These are phyloP conservation scores for Chimonanthus praecox DNA, from an alignment of 164 flowering plant species.

Conservation along the genomic window DNA sequence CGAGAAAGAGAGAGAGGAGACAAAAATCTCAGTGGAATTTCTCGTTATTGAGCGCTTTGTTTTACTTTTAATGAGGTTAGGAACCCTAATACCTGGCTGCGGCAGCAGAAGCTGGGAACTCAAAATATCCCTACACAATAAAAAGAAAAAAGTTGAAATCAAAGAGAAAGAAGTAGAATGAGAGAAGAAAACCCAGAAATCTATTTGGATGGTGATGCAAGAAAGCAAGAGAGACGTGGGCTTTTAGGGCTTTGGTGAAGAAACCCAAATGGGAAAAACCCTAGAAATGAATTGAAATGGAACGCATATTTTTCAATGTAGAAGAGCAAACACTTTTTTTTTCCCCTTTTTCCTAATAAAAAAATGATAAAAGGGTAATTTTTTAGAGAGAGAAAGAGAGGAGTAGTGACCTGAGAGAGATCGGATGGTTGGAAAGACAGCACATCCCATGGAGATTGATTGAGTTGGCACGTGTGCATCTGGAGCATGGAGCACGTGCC, in stretches of 20 bases:
- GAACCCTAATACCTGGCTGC: not conserved
- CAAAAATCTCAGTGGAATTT: no score
- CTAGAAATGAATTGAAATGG: conserved; percentile 6
- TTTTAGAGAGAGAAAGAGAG: not conserved
- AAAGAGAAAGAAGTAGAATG: conserved; percentile 10
- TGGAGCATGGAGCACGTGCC: conserved; percentile 7
- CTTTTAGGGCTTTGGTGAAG: not conserved
- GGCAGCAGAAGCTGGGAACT: not conserved
- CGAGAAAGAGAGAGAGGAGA: no score
- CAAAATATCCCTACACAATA: not conserved
- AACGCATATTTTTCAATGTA: no score
- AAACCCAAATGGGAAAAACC: conserved; percentile 10
- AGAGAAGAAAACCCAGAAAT: conserved; percentile 17
- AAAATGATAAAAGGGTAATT: not conserved
- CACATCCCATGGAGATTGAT: conserved; percentile 64
- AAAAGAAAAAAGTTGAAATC: not conserved
- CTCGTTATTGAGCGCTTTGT: no score
- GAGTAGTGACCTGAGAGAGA: not conserved
- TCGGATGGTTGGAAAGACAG: conserved; percentile 17
- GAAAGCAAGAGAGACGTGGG: not conserved
- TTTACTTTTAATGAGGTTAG: no score
- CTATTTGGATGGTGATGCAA: conserved; percentile 11
- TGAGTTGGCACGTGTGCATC: conserved; percentile 41
- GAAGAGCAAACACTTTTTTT: not conserved
- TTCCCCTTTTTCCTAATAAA: no score